Percentiles rank a stretch among this genome's conserved stretches.
phyloP scores from a whole-genome alignment of 2,329 filamentous ascomycete species.

The Aspergillus fumigatus region DNA sequence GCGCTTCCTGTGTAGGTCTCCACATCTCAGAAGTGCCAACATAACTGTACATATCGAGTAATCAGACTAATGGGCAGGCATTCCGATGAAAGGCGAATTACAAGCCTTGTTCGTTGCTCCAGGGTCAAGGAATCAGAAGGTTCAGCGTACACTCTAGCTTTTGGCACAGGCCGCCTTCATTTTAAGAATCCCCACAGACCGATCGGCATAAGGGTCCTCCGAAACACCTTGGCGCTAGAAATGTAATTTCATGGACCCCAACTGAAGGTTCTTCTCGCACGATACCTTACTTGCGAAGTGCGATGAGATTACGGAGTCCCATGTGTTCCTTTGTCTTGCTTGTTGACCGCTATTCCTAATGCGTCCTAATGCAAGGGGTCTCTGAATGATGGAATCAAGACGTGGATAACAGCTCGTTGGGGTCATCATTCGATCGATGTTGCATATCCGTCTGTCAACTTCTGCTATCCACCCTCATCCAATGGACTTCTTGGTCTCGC shows the following conservation, averaged over 20 bases:
- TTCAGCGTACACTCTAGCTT: not conserved
- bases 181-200: not conserved
- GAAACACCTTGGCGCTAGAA: not conserved
- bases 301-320: not conserved
- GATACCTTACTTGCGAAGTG: not conserved
- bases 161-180: not conserved
- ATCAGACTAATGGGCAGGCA: not conserved
- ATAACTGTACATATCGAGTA: not conserved
- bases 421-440: not conserved
- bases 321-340: not conserved
- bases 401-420: not conserved
- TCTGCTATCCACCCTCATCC: not conserved
- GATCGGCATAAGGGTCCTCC: constrained; percentile 13
- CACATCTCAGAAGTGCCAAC: no score
- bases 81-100: not conserved
- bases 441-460: not conserved
- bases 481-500: not conserved
- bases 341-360: not conserved
- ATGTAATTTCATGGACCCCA: not conserved
- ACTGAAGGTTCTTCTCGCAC: not conserved
- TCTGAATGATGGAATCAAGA: not conserved
- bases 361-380: not conserved
- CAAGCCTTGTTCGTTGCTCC: not conserved
- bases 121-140: not conserved
- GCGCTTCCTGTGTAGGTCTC: no score